Evolutionary conservation across 148 eudicot genomes (phyloP).

Genomic region (Cornus florida): DNA sequence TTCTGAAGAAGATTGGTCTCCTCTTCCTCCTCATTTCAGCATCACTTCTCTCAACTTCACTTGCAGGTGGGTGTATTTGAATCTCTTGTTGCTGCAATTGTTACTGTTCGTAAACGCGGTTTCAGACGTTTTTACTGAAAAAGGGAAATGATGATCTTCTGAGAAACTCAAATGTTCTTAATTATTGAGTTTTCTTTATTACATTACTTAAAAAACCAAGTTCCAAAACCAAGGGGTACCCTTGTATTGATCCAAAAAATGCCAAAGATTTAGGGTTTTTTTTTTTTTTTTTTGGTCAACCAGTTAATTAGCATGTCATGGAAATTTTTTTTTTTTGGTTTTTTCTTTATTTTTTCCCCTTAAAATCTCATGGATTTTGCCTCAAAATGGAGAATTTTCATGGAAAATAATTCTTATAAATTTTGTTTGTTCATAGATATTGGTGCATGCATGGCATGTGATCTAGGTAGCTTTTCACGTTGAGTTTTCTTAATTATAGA

Average conservation of each 20-base stretch:
- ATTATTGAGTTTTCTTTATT: neutral
- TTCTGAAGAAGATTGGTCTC: conserved; percentile 39
- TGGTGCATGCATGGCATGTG: conserved; percentile 8
- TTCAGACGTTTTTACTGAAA: neutral
- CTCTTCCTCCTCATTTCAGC: conserved; percentile 55
- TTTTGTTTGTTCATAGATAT: no score
- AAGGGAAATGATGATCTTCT: neutral
- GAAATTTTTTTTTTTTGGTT: neutral
- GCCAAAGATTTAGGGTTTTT: no score
- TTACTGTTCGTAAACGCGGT: neutral
- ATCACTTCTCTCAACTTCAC: conserved; percentile 47
- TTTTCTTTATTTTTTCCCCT: no score
- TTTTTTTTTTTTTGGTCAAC: no score
- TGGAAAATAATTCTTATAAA: neutral
- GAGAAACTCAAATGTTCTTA: neutral
- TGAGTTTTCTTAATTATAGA: neutral
- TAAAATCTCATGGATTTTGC: neutral
- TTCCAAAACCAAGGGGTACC: neutral
- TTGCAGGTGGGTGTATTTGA: conserved; percentile 48
- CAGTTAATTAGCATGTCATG: no score
- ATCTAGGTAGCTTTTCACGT: neutral
- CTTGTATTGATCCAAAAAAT: no score
- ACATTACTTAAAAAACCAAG: neutral
- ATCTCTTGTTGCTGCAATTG: neutral
- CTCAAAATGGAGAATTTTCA: neutral